Base-by-base conservation (phyloP, 371 early-diverging fungal genomes). In the Saksenaea vasiformis region DNA sequence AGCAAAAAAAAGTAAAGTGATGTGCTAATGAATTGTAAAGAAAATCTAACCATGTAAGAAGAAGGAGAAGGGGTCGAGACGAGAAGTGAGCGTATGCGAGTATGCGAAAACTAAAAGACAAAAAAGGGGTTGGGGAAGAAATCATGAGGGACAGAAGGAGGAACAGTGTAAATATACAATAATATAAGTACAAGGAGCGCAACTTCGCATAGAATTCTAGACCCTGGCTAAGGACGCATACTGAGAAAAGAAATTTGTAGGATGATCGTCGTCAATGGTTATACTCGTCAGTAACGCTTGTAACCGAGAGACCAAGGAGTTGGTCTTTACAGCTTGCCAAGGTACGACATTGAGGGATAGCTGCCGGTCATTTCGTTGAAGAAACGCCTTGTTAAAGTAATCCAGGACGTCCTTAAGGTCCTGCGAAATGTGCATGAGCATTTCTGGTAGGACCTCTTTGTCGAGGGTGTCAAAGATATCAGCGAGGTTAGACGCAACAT, bases 371-470 rank as follows among this genome's bases (percentile, higher is more conserved):
- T 70, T 69, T 27, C 47, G 41, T 24, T 66, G 65, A 31, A 79
- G 61, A 56, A 76, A 78, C 3, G 54, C 76, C 13, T 61, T 54
- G 53, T 79, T 79, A 22, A 79, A 79, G 43, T 79, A 79, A 5
- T 64, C 67, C 24, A 79, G 57, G 5, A 79, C 74, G 9, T 70
- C 74, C 19, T 66, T 66, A 14, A 79, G 58, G 56, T 79, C 74
- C 39, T 65, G 39, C n/a, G 71, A 63, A 7, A 74, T 79, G 19
- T 73, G 74, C 43, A 64, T 58, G 0, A 79, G 55, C 28, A 79
- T 56, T 35, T 74, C 66, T 13, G 79, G 79, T 41, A 79, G 41
- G 4, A 72, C 66, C 10, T 66, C 39, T 39, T 62, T 51, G 27
- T 79, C 72, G 15, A 79, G 58, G 0, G 57, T 57, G 34, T 67